phyloP scores from a whole-genome alignment of 1,284 basidiomycete species.

The Exobasidium cylindrosporum region DNA sequence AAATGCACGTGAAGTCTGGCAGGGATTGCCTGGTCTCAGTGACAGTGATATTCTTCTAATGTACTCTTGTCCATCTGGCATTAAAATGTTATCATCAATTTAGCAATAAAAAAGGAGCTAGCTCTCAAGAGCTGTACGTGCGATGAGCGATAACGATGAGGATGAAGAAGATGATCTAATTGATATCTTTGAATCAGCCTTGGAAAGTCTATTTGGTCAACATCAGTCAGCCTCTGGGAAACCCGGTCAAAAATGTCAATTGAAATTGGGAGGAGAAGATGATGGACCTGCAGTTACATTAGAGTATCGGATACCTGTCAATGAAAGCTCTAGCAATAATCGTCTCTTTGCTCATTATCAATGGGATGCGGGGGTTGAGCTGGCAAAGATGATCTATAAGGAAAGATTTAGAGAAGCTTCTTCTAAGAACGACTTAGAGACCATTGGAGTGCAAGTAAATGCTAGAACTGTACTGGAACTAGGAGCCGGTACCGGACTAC shows the following conservation, averaged over 20 bases:
- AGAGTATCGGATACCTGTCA: slow-evolving; percentile 32
- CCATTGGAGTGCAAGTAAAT: slow-evolving; percentile 28
- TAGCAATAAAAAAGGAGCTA: too few species aligned
- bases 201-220: slow-evolving; percentile 43
- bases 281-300: slow-evolving; percentile 4
- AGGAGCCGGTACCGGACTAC: slow-evolving; percentile 46
- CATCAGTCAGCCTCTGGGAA: slow-evolving; percentile 45
- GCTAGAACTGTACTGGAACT: slow-evolving; percentile 34
- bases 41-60: too few species aligned
- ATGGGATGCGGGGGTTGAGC: slow-evolving; percentile 48
- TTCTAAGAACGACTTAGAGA: background rate
- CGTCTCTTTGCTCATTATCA: slow-evolving; percentile 50
- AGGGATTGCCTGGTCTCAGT: too few species aligned
- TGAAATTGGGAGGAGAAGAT: background rate
- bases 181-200: slow-evolving; percentile 43
- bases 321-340: slow-evolving; percentile 7
- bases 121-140: too few species aligned
- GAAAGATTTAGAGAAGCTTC: too few species aligned
- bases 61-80: too few species aligned
- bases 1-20: too few species aligned
- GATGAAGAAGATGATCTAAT: background rate
- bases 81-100: too few species aligned
- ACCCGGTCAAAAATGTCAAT: slow-evolving; percentile 27
- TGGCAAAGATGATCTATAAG: slow-evolving; percentile 24
- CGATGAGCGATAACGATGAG: background rate